A percentile compares a stretch with the other conserved stretches of the same genome.
Conservation (phyloP, 2,329 filamentous ascomycete species). For the Diaporthe aspalathi region DNA sequence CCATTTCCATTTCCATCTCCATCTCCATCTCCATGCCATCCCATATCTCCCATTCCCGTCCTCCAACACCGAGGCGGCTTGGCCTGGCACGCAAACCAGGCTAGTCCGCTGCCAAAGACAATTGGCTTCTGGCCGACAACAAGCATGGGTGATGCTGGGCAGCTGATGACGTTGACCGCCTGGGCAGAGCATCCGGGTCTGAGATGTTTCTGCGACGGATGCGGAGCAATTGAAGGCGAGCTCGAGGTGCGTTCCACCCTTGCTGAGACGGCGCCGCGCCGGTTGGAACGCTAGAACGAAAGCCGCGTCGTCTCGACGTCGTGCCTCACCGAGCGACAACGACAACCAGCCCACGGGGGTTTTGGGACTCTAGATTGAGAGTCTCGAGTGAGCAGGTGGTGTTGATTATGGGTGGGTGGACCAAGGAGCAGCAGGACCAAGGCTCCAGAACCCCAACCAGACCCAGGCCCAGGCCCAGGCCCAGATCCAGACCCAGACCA, state of each 20-base stretch:
- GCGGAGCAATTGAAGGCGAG: background rate
- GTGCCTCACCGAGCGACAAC: constrained; percentile 1
- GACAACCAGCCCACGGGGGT: too few species aligned
- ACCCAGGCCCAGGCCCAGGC: too few species aligned
- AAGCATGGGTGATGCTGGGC: constrained; percentile 8
- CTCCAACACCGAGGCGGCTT: background rate
- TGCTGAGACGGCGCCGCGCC: constrained; percentile 14
- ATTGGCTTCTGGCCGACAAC: background rate
- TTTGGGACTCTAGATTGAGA: too few species aligned
- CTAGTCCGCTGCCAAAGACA: background rate
- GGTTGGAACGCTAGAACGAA: constrained; percentile 21
- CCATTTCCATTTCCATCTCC: background rate
- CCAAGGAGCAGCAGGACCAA: background rate
- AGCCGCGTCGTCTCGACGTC: background rate
- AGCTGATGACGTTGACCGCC: constrained; percentile 20
- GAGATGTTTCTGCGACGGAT: constrained; percentile 19
- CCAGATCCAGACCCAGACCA: background rate
- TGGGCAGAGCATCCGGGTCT: background rate
- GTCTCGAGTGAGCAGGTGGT: background rate
- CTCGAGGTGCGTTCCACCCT: background rate
- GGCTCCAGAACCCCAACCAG: too few species aligned
- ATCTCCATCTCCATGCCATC: constrained; percentile 2
- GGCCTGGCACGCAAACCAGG: background rate
- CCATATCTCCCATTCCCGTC: background rate
- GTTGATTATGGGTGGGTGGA: constrained; percentile 1